Evolutionary conservation across 176 grass and related monocot species (phyloP).

Genomic region (Oryza longistaminata): DNA sequence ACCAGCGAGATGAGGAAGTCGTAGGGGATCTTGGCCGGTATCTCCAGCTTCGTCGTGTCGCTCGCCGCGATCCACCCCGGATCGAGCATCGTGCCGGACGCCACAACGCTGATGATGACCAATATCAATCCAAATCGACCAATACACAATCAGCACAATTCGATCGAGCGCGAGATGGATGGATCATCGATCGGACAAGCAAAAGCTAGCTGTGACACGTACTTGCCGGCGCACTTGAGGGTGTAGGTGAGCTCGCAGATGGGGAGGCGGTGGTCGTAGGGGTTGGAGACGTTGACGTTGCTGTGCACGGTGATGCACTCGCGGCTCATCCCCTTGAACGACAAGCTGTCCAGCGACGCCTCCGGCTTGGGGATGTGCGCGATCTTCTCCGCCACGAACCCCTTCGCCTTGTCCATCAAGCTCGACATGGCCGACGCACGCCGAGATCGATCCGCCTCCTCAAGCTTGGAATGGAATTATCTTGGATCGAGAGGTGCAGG

Average conservation of each 20-base stretch:
- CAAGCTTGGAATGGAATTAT: too few species aligned
- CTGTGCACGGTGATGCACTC: conserved; percentile 77
- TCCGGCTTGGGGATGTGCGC: conserved; percentile 84
- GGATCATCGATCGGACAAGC: not conserved
- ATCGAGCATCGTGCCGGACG: conserved; percentile 68
- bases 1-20: conserved; percentile 62
- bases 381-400: conserved; percentile 87
- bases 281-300: conserved; percentile 74
- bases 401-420: conserved; percentile 87
- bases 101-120: conserved; percentile 36
- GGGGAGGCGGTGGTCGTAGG: conserved; percentile 73
- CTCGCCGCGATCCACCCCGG: conserved; percentile 77
- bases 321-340: conserved; percentile 60
- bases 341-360: conserved; percentile 55
- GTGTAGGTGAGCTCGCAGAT: conserved; percentile 72
- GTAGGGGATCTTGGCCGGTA: conserved; percentile 77
- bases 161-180: not conserved
- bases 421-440: conserved; percentile 46
- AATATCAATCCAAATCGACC: not conserved
- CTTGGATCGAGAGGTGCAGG: not conserved
- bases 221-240: conserved; percentile 71
- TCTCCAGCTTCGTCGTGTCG: conserved; percentile 65
- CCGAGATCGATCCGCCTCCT: not conserved
- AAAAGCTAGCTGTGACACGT: not conserved
- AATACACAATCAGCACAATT: not conserved